Base-by-base conservation (phyloP, 331 rosid genomes). In the Phaseolus coccineus region DNA sequence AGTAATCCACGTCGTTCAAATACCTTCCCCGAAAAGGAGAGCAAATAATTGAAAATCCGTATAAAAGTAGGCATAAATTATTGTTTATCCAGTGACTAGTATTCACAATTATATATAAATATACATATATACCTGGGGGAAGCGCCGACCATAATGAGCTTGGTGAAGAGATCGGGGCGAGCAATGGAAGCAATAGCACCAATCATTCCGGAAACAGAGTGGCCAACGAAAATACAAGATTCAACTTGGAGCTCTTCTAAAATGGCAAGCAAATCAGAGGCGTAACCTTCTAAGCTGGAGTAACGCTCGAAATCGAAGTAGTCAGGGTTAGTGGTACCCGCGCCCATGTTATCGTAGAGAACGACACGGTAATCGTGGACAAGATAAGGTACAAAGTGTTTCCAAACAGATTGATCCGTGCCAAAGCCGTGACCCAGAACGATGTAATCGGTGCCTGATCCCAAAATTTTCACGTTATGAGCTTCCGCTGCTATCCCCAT, bases 281-380 rank as follows among this genome's bases (percentile, higher is more conserved):
- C 91, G 24, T 81, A 85, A 31, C 98, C 97, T 68, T 91, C 93
- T 15, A 93, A 89, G n/a, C 79, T 81, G 1, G 87, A 62, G 86
- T 93, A 82, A 6, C 90, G 84, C 0, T 87, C 93, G 74, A 92
- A 93, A 64, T 91, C 98, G 80, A 91, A 93, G 73, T 86, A 93
- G 0, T 93, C 98, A 1, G 95, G 95, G 82, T 93, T 91, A 4
- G 98, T 93, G n/a, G 97, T 86, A 24, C 93, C 93, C 3, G 93
- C 90, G 4, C 98, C 97, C 90, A 93, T 93, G 74, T 90, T 93
- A 59, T 93, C 97, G 83, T 82, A 93, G 51, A 91, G 51, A 66
- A 93, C 13, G 22, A 93, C 88, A 0, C 71, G 81, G 80, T 81
- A 86, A 68, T 91, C 84, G 9, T 87, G 85, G 8, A 86, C 51